These are phyloP conservation scores for Dactylorhiza incarnata DNA, from an alignment of 106 monocot species.

Conservation along the genomic window DNA sequence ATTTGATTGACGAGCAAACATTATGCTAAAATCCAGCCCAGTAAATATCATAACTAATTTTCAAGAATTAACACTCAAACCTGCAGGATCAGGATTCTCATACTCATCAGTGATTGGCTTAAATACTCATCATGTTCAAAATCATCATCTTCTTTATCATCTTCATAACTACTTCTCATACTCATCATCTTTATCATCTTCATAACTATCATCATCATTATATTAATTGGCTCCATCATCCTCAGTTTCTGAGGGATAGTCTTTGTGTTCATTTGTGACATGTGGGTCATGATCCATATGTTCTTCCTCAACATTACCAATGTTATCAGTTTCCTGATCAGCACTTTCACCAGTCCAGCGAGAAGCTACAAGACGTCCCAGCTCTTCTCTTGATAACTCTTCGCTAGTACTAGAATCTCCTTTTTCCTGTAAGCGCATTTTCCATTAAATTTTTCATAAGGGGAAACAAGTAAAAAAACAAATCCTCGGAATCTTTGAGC, in stretches of 20 bases:
- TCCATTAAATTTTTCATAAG: background rate
- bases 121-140: constrained; percentile 22
- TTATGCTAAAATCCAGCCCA: no score
- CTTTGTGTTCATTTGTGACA: constrained; percentile 29
- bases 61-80: no score
- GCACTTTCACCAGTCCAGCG: constrained; percentile 84
- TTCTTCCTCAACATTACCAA: no score
- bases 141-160: constrained; percentile 38
- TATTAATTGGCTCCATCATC: constrained; percentile 40
- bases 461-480: no score
- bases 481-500: no score
- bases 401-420: constrained; percentile 17
- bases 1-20: no score
- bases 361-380: constrained; percentile 90
- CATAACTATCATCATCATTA: constrained; percentile 37
- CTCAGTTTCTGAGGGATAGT: constrained; percentile 53
- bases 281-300: constrained; percentile 22
- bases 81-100: constrained; percentile 40
- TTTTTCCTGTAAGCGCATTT: constrained; percentile 24
- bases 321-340: constrained; percentile 27
- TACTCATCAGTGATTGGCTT: constrained; percentile 40
- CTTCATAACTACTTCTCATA: no score
- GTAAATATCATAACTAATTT: no score
- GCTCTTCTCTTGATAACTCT: constrained; percentile 80
- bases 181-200: constrained; percentile 34